phyloP scores from a whole-genome alignment of 2,329 filamentous ascomycete genomes.

The Knoxdaviesia capensis region DNA sequence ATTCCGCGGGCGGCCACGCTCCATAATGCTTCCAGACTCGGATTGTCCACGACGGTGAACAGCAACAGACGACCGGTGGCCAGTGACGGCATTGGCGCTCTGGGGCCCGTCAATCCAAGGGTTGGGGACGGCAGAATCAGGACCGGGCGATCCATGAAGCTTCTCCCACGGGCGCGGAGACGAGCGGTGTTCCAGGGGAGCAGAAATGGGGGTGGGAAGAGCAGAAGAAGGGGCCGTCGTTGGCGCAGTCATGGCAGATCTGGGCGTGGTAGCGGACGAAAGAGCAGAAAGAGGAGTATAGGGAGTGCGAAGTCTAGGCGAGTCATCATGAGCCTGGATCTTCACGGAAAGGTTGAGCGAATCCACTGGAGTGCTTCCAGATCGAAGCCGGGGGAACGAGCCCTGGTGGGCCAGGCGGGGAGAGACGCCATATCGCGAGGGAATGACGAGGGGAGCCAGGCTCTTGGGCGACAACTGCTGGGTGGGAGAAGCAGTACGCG shows the following conservation, averaged over 20 bases:
- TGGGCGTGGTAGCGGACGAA: constrained; percentile 17
- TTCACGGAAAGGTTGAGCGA: constrained; percentile 17
- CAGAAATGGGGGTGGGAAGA: constrained; percentile 27
- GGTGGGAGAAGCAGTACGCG: neutral
- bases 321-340: constrained; percentile 17
- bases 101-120: constrained; percentile 14
- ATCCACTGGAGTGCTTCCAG: constrained; percentile 22
- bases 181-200: constrained; percentile 11
- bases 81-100: constrained; percentile 7
- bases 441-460: constrained; percentile 37
- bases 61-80: neutral
- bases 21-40: constrained; percentile 37
- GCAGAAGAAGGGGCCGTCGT: constrained; percentile 15
- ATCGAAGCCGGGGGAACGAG: constrained; percentile 24
- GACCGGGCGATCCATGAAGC: no score
- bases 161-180: no score
- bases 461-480: constrained; percentile 28
- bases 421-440: constrained; percentile 14
- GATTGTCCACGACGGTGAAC: constrained; percentile 33
- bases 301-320: constrained; percentile 22
- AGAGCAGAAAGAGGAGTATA: constrained; percentile 24
- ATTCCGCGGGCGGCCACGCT: constrained; percentile 39
- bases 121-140: constrained; percentile 3
- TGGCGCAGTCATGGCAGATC: constrained; percentile 9
- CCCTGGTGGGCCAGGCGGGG: constrained; percentile 16